Evolutionary conservation across 2,329 filamentous ascomycete genomes (phyloP), one percentile per base, ranked within the genome.

Genomic region (Pestalotiopsis sp.): DNA sequence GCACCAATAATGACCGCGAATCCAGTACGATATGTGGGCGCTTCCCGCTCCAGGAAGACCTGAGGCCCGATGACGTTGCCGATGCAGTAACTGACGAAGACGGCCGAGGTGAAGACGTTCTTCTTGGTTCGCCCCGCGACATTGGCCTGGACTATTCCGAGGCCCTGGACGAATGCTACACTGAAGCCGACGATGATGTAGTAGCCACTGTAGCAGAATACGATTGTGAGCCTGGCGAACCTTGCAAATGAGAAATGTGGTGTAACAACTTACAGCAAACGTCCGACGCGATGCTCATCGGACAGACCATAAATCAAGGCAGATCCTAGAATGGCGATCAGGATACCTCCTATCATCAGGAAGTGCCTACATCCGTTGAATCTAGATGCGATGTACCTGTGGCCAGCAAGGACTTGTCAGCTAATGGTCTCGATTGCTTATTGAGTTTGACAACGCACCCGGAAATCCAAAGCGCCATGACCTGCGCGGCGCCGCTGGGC

Each of bases 21-120:
- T 20, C 62, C 62, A 27, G 62, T 64, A 1, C 27, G 62, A 20
- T 64, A 64, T 7, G 20, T 11, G 13, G 62, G 62, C 13, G 36
- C 62, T n/a, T 64, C 62, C 4, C 39, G n/a, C 7, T 45, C 45
- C 38, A 64, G 38, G 31, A 64, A 64, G 36, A 56, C 45, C 20
- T 64, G 62, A 52, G 62, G 62, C 49, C 62, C 62, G 2, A 64
- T 64, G 4, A 64, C 6, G 25, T 64, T 64, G 11, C 62, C 62
- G 25, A 64, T 49, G 17, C 62, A 64, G 62, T 64, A 64, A 36
- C 62, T 64, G 45, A 64, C 62, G 20, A 64, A 64, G 9, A 64
- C 62, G 31, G 62, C n/a, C 6, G 62, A 64, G 12, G 62, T 64
- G 17, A 64, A 64, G n/a, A 64, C 62, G 31, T 64, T 64, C 38